These are phyloP conservation scores for Tulasnella sp. DNA, from an alignment of 768 basidiomycete species.

Conservation along the genomic window DNA sequence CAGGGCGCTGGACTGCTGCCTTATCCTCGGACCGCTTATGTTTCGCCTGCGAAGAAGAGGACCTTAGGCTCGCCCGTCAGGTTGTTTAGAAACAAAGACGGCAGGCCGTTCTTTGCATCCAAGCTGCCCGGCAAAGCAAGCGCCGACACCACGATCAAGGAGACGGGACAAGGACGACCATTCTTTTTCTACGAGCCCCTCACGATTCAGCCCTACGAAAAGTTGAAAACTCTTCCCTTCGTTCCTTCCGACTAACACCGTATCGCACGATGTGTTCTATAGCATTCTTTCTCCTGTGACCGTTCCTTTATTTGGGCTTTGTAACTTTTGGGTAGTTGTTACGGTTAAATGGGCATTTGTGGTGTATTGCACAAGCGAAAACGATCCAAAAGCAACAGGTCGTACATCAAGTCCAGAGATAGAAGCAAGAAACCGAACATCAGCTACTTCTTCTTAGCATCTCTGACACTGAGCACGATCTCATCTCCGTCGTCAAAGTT, in stretches of 20 bases:
- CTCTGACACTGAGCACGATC: slow-evolving; percentile 64
- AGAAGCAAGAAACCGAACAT: neutral
- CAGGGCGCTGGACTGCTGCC: neutral
- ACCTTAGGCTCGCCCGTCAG: neutral
- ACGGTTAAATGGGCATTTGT: no score
- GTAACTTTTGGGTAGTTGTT: no score
- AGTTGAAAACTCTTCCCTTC: neutral
- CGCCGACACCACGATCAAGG: neutral
- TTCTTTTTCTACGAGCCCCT: neutral
- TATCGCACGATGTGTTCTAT: no score
- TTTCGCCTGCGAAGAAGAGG: neutral
- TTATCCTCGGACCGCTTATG: neutral
- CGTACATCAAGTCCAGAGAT: neutral
- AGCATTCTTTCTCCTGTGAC: no score
- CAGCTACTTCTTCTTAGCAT: slow-evolving; percentile 51
- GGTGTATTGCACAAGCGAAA: neutral
- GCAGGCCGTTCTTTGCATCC: neutral
- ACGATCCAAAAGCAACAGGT: neutral
- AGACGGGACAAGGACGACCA: neutral
- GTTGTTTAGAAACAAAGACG: neutral
- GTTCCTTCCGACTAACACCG: neutral
- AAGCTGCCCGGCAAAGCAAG: neutral
- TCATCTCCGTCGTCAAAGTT: slow-evolving; percentile 89
- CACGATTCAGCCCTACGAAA: neutral
- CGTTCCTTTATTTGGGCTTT: no score